Evolutionary conservation across 352 stramenopile species (phyloP).

Genomic region (Pythium monospermum): DNA sequence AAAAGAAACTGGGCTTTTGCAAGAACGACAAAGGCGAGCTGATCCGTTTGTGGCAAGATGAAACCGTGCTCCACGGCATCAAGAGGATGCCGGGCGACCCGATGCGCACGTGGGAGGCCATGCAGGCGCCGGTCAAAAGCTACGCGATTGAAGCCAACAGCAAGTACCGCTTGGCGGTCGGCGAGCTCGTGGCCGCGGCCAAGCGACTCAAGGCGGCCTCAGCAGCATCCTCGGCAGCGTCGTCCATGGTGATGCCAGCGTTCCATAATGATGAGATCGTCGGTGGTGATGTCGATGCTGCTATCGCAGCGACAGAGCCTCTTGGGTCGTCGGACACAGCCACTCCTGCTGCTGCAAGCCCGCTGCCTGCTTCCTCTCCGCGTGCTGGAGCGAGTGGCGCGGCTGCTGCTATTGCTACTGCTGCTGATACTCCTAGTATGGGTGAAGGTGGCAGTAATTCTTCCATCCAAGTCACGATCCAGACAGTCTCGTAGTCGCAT

Average conservation of each 20-base stretch:
- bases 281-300: not conserved
- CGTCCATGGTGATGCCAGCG: not conserved
- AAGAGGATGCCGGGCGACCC: constrained; percentile 29
- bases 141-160: constrained; percentile 67
- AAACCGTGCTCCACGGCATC: constrained; percentile 42
- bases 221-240: too few relatives aligned
- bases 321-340: too few relatives aligned
- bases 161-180: constrained; percentile 54
- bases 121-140: constrained; percentile 62
- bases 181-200: constrained; percentile 38
- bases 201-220: constrained; percentile 14
- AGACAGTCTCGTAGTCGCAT: too few relatives aligned
- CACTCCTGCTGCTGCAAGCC: too few relatives aligned
- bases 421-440: too few relatives aligned
- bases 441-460: too few relatives aligned
- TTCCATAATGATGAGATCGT: not conserved
- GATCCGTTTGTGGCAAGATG: constrained; percentile 57
- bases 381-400: too few relatives aligned
- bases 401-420: too few relatives aligned
- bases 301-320: constrained; percentile 1
- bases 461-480: too few relatives aligned
- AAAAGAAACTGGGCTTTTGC: constrained; percentile 57
- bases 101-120: constrained; percentile 72
- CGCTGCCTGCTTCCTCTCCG: too few relatives aligned
- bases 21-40: constrained; percentile 43